Evolutionary conservation across 192 early-diverging fungal species (phyloP), one percentile per base, ranked within the genome.

Genomic region (Diversispora epigaea): DNA sequence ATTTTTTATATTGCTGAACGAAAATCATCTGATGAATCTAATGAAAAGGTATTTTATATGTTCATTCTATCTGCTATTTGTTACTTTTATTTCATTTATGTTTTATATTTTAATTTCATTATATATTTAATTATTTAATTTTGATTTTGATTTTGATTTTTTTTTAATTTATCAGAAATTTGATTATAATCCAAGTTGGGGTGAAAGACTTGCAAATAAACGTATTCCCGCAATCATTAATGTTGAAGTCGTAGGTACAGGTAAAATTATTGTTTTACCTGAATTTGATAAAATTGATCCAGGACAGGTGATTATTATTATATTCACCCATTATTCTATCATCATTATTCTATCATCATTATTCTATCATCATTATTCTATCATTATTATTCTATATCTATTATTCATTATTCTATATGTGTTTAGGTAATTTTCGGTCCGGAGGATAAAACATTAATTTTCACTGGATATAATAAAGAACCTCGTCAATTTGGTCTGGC

Each of bases 1-100:
- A 46, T 91, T 25, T 85, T 88, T 17, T 94, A 94, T 71, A 79
- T 88, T 52, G 93, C 93, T n/a, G 92, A 94, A 80, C 82, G 82
- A 39, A 86, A 87, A 82, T 76, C 83, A 71, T 75, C 71, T 5
- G 82, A 84, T 32, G 80, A 84, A 64, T 71, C 77, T n/a, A 63
- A 75, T 39, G 81, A 83, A 40, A 14, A 40, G 39, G 61, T 63
- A 40, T 40, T 7, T 63, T 32, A 9, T 12, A 50, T 8, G 14
- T 4, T 1, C 49, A 50, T 50, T 50, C 14, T 50, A 32, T 32
- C 25, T 2, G 25, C 25, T 32, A 32, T 32, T 32, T 32, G 25
- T 50, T 14, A 50, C 2, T 3, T 12, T 50, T 50, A 50, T 50
- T 50, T 50, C 14, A 11, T 49, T 49, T 60, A 17, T 60, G 3